Evolutionary conservation across 441 rosid genomes (phyloP).

Genomic region (Bruguiera hainesii): DNA sequence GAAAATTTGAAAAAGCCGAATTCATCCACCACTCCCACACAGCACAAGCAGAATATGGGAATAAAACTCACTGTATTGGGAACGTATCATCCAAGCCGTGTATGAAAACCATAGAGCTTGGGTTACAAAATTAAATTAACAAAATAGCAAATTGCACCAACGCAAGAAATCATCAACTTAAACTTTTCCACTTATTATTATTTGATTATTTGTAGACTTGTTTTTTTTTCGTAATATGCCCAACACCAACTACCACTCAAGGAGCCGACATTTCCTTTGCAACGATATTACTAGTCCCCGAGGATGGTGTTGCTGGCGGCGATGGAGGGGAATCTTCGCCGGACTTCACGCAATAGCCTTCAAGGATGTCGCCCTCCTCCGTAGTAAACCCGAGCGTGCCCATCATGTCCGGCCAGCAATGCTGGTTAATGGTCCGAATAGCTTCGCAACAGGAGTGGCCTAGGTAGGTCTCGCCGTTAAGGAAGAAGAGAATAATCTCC

Average conservation of each 20-base stretch:
- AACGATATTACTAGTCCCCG: neutral
- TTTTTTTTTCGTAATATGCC: no score
- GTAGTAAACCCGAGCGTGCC: constrained; percentile 47
- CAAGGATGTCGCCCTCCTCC: constrained; percentile 49
- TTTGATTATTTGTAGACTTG: neutral
- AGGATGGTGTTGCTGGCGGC: neutral
- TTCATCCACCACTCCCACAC: no score
- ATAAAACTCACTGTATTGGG: no score
- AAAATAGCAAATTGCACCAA: no score
- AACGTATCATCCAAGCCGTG: no score
- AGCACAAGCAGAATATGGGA: no score
- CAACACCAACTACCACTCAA: neutral
- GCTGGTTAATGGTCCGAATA: constrained; percentile 32
- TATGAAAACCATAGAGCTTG: no score
- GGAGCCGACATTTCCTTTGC: constrained; percentile 3
- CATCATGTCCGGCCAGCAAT: constrained; percentile 54
- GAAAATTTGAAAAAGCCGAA: no score
- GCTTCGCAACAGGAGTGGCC: constrained; percentile 48
- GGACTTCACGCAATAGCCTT: constrained; percentile 42
- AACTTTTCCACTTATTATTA: no score
- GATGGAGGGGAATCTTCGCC: constrained; percentile 1
- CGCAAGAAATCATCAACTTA: no score
- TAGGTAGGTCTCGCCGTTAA: constrained; percentile 53
- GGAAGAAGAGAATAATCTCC: constrained; percentile 49
- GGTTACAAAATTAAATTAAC: no score